Evolutionary conservation across 208 protist species (phyloP).

Genomic region (Polymyxa betae): DNA sequence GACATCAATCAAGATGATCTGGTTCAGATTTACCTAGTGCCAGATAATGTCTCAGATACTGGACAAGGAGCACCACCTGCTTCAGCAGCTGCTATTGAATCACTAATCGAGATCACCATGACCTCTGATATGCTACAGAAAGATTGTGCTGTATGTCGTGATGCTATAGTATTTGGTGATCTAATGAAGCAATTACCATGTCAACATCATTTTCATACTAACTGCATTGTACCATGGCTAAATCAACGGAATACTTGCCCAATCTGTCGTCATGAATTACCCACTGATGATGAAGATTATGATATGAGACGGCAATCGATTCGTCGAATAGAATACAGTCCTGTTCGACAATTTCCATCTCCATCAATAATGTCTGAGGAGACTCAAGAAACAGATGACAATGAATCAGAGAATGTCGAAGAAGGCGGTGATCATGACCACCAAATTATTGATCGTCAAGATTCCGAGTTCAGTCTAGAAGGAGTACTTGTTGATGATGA

Average conservation of each 20-base stretch:
- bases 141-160: constrained; percentile 18
- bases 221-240: constrained; percentile 54
- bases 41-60: too few relatives aligned
- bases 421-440: too few relatives aligned
- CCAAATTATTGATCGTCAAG: too few relatives aligned
- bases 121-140: neutral
- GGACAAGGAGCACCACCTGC: neutral
- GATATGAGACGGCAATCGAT: neutral
- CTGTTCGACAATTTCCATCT: too few relatives aligned
- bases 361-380: too few relatives aligned
- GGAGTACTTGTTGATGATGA: too few relatives aligned
- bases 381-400: too few relatives aligned
- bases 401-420: too few relatives aligned
- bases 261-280: constrained; percentile 45
- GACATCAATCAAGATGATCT: too few relatives aligned
- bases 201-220: constrained; percentile 30
- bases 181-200: constrained; percentile 1
- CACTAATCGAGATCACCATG: neutral
- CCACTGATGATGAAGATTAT: constrained; percentile 40
- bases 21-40: too few relatives aligned
- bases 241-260: constrained; percentile 40
- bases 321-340: neutral
- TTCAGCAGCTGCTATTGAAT: constrained; percentile 15
- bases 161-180: neutral
- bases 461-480: too few relatives aligned